Conservation (phyloP, 352 stramenopile species). For the Phytophthora multivora region DNA sequence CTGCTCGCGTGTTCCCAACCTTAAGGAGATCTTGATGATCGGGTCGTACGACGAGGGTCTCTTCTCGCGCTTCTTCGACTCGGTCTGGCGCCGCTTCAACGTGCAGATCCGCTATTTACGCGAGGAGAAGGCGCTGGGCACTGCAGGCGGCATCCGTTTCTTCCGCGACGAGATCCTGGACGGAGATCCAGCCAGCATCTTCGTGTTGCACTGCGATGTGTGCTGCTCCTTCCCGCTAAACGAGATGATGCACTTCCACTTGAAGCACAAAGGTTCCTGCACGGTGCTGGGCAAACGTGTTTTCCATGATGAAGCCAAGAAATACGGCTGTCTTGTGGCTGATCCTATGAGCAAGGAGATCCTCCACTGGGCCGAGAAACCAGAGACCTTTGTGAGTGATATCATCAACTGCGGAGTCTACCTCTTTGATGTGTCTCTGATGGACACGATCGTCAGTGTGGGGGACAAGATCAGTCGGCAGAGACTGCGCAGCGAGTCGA, state of each 20-base stretch:
- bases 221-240: conserved; percentile 88
- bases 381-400: conserved; percentile 90
- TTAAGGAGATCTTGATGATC: conserved; percentile 90
- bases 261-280: conserved; percentile 72
- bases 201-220: conserved; percentile 88
- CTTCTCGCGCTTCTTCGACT: conserved; percentile 89
- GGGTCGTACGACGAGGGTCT: conserved; percentile 89
- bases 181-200: conserved; percentile 71
- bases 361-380: conserved; percentile 89
- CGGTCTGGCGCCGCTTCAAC: conserved; percentile 81
- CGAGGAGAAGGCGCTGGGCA: conserved; percentile 83
- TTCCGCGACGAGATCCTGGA: conserved; percentile 88
- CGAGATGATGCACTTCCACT: conserved; percentile 90
- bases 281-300: conserved; percentile 88
- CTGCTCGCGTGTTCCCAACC: conserved; percentile 78
- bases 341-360: conserved; percentile 83
- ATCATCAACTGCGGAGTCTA: conserved; percentile 93
- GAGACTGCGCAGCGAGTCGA: conserved; percentile 77
- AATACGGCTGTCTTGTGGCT: conserved; percentile 87
- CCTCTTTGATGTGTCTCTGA: conserved; percentile 82
- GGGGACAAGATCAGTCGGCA: conserved; percentile 84
- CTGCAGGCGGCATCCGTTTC: conserved; percentile 80
- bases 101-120: conserved; percentile 86
- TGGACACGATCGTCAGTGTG: conserved; percentile 78
- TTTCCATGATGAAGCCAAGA: conserved; percentile 89